phyloP scores from a whole-genome alignment of 345 rosid species.

The Ceriops decandra region DNA sequence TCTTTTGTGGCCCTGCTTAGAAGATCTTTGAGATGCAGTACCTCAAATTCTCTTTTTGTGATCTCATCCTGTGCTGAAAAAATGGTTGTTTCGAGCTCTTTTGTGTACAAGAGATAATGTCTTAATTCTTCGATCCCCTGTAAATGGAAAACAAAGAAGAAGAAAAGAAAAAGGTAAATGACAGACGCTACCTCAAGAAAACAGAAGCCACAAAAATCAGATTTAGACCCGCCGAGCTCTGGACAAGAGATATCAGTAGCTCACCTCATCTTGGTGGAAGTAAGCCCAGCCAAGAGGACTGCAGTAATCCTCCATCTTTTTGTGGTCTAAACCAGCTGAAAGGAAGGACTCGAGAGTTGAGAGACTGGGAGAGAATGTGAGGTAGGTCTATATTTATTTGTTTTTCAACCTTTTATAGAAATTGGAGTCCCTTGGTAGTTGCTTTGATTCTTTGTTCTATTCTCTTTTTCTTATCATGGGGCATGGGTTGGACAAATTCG shows the following conservation, averaged over 20 bases:
- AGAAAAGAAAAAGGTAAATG: not conserved
- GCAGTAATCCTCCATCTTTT: conserved; percentile 43
- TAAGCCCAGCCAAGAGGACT: conserved; percentile 34
- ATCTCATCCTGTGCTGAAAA: conserved; percentile 52
- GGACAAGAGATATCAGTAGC: not conserved
- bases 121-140: conserved; percentile 51
- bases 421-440: conserved; percentile 2
- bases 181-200: not conserved
- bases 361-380: not conserved
- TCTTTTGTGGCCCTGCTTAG: conserved; percentile 36
- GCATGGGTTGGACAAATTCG: conserved; percentile 28
- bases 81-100: conserved; percentile 46
- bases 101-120: conserved; percentile 36
- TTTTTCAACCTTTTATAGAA: conserved; percentile 29
- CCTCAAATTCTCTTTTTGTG: conserved; percentile 37
- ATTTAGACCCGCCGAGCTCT: not conserved
- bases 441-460: conserved; percentile 3
- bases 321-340: not conserved
- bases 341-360: not conserved
- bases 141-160: not conserved
- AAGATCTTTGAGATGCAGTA: conserved; percentile 38
- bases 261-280: conserved; percentile 41
- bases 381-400: not conserved
- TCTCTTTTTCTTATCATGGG: conserved; percentile 22
- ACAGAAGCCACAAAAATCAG: not conserved